phyloP scores from a whole-genome alignment of 306 rosid genomes.

The Geum urbanum region DNA sequence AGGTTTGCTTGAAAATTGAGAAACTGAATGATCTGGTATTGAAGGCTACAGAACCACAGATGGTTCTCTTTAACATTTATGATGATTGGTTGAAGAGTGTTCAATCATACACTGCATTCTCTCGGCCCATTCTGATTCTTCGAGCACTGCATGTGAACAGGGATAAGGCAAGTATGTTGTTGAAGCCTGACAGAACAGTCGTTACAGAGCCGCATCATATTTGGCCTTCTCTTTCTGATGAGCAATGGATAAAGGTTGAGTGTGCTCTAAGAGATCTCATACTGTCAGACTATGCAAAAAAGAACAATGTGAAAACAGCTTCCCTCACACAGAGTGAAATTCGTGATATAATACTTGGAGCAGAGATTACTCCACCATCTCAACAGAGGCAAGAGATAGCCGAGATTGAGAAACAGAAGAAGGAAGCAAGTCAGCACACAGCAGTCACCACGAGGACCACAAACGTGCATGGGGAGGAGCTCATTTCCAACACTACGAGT shows the following conservation, averaged over 20 bases:
- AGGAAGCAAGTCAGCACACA: constrained; percentile 84
- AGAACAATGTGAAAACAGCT: constrained; percentile 92
- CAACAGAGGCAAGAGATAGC: constrained; percentile 98
- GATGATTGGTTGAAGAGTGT: constrained; percentile 99
- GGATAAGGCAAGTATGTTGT: constrained; percentile 92
- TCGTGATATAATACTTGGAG: constrained; percentile 95
- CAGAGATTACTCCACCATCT: constrained; percentile 98
- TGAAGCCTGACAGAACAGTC: constrained; percentile 91
- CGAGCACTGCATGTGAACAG: constrained; percentile 93
- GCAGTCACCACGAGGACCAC: constrained; percentile 91
- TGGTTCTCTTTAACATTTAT: constrained; percentile 95
- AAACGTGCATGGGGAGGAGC: constrained; percentile 91
- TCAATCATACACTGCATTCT: constrained; percentile 95
- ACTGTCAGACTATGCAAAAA: constrained; percentile 92
- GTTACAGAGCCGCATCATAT: constrained; percentile 92
- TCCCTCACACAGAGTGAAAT: constrained; percentile 94
- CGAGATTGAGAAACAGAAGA: constrained; percentile 95
- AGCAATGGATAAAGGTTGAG: constrained; percentile 99
- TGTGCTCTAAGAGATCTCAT: constrained; percentile 93
- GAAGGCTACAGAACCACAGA: constrained; percentile 96
- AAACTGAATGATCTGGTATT: constrained; percentile 92
- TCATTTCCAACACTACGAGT: constrained; percentile 87
- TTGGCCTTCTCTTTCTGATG: constrained; percentile 97
- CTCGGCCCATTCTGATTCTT: constrained; percentile 83
- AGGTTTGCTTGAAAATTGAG: constrained; percentile 91